Evolutionary conservation across 768 basidiomycete species (phyloP), one percentile per base, ranked within the genome.

Genomic region (Russula dissimulans): DNA sequence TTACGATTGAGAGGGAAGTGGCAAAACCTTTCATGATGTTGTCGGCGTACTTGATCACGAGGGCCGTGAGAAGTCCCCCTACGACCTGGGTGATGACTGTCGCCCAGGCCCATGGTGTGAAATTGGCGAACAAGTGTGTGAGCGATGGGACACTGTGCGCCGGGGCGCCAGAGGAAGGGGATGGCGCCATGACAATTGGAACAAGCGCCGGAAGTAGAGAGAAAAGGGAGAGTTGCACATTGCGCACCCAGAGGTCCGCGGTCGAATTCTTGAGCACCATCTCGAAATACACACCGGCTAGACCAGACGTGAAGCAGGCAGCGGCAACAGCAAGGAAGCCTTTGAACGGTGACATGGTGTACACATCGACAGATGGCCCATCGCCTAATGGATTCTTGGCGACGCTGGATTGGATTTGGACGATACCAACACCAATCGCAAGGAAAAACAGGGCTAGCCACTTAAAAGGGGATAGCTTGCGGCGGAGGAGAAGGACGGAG

Each of bases 201-300:
- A 86, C 75, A 50, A 93, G 72, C 4, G 94, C 93, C 3, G 95
- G 95, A 26, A 95, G 78, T 45, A 97, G 79, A 51, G 92, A 95
- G 77, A 97, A 98, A 56, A 95, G 79, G 26, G 92, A 95, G 15
- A 98, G 81, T 72, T 98, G 95, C 61, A 95, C 88, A 71, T 97
- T 98, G 69, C 95, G 89, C 59, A 95, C 86, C 95, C 95, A 97
- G 11, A 98, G 79, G 73, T 97, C 92, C 4, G 86, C 80, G 66
- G 85, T 85, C 3, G 90, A 89, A 66, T 87, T 86, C 76, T 95
- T 98, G 65, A 95, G 77, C 39, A 94, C 93, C 89, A 95, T 94
- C 75, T 98, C 95, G 66, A 98, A 98, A 75, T 98, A 98, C 31
- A 97, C 95, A 6, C 95, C 95, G 0, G 95, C 95, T 47, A 98